Conservation (phyloP, 371 early-diverging fungal genomes). For the Cokeromyces recurvatus region DNA sequence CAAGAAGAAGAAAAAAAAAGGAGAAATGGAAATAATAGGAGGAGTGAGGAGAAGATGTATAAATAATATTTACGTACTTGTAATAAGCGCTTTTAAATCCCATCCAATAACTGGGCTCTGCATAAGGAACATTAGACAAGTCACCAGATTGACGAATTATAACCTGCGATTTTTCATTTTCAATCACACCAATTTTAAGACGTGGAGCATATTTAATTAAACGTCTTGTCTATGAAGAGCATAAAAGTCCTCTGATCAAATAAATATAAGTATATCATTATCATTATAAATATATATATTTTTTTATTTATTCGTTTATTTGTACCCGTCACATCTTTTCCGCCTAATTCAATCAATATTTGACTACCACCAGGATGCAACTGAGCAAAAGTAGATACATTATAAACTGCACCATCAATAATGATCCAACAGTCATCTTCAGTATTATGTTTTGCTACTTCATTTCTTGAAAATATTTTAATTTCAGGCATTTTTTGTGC, state of each 20-base stretch:
- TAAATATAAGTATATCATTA: no score
- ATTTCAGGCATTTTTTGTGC: conserved; percentile 40
- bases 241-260: conserved; percentile 35
- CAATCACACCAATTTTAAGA: conserved; percentile 47
- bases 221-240: conserved; percentile 68
- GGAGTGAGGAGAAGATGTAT: no score
- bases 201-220: conserved; percentile 47
- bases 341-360: conserved; percentile 60
- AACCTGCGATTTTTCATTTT: conserved; percentile 25
- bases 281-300: conserved; percentile 1
- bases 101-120: conserved; percentile 53
- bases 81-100: conserved; percentile 58
- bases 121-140: conserved; percentile 54
- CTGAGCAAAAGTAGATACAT: conserved; percentile 80
- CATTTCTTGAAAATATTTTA: conserved; percentile 58
- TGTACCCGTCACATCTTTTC: conserved; percentile 74
- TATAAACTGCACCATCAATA: conserved; percentile 81
- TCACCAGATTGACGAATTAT: conserved; percentile 25
- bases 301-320: no score
- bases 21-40: no score
- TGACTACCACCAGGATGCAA: conserved; percentile 91
- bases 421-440: conserved; percentile 88
- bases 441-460: conserved; percentile 76
- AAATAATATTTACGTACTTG: conserved; percentile 31
- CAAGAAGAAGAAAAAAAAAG: background rate